Conservation (phyloP, 352 stramenopile genomes). For the Elongisporangium undulatum region DNA sequence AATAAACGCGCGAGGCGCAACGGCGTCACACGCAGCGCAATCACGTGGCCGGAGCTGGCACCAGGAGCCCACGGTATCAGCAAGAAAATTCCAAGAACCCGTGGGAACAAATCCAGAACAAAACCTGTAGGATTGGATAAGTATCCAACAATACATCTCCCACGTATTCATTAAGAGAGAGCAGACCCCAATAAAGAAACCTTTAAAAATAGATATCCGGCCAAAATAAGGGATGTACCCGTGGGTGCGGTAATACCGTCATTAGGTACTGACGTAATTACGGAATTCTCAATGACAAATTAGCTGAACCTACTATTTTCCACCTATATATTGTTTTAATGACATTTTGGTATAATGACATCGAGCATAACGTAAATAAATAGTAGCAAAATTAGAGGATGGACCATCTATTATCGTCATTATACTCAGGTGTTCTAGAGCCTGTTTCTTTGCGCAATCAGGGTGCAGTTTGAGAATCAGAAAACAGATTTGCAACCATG, state of each 20-base stretch:
- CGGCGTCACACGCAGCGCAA: neutral
- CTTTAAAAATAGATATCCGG: neutral
- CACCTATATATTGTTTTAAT: neutral
- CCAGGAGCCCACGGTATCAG: neutral
- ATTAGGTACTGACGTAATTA: neutral
- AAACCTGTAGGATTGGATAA: neutral
- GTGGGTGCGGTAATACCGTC: neutral
- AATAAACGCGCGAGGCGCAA: neutral
- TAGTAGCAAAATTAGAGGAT: neutral
- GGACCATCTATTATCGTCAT: neutral
- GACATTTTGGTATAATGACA: too few relatives aligned
- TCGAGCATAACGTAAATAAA: neutral
- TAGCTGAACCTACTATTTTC: neutral
- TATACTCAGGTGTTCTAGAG: neutral
- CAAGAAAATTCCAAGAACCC: neutral
- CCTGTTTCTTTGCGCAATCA: neutral
- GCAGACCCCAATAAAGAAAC: neutral
- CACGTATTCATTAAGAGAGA: neutral
- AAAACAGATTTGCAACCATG: neutral
- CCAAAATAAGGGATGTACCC: neutral
- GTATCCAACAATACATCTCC: neutral
- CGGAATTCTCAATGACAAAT: neutral
- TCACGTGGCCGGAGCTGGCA: too few relatives aligned
- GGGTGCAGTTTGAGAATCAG: neutral
- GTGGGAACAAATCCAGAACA: neutral